These are phyloP conservation scores for Litchi chinensis DNA, from an alignment of 345 rosid species.

Conservation along the genomic window DNA sequence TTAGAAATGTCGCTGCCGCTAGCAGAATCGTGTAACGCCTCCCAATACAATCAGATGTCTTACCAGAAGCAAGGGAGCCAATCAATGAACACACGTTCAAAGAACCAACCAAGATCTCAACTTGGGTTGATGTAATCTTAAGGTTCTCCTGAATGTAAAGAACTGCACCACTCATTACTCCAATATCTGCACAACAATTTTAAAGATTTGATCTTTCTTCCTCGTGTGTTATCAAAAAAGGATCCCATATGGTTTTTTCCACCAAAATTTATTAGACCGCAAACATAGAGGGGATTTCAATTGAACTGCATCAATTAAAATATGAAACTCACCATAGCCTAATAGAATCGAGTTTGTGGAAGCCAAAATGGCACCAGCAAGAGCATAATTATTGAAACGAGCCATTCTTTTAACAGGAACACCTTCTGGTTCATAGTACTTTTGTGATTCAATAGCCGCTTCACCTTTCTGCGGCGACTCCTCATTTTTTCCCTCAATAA, in stretches of 20 bases:
- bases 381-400: conserved; percentile 51
- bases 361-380: conserved; percentile 68
- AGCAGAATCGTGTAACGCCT: conserved; percentile 56
- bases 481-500: conserved; percentile 10
- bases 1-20: conserved; percentile 50
- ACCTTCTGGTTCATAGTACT: not conserved
- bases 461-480: conserved; percentile 12
- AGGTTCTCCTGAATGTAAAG: conserved; percentile 51
- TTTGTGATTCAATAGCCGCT: not conserved
- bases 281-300: not conserved
- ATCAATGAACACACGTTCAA: conserved; percentile 55
- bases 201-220: not conserved
- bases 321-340: conserved; percentile 58
- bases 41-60: conserved; percentile 61
- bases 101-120: conserved; percentile 58
- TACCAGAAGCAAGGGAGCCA: conserved; percentile 57
- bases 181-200: conserved; percentile 44
- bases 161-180: conserved; percentile 71
- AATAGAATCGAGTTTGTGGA: conserved; percentile 66
- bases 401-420: conserved; percentile 2
- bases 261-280: not conserved
- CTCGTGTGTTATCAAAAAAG: not conserved
- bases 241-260: not conserved
- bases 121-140: conserved; percentile 44
- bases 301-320: not conserved